Percentiles rank a stretch among this genome's conserved stretches.
Evolutionary conservation across 2,329 filamentous ascomycete genomes (phyloP).

Genomic region (Cryoendolithus antarcticus): DNA sequence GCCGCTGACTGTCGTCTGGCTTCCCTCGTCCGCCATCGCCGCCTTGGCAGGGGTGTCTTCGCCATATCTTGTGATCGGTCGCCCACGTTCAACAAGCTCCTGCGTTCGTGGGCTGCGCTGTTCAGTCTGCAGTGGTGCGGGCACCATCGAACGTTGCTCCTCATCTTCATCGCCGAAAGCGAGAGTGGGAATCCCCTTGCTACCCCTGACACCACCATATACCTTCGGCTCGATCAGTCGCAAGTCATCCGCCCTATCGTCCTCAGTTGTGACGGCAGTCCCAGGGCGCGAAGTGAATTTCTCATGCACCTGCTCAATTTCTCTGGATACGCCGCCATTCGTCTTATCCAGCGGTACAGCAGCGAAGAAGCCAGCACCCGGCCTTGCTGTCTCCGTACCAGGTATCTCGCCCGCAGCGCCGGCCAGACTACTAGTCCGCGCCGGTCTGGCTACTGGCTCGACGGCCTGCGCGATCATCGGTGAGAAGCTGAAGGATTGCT

Average conservation of each 20-base stretch:
- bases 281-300: background rate
- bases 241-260: background rate
- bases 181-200: constrained; percentile 10
- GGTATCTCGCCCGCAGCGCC: background rate
- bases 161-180: constrained; percentile 11
- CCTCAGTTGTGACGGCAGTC: background rate
- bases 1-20: constrained; percentile 75
- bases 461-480: constrained; percentile 29
- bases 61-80: constrained; percentile 3
- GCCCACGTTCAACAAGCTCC: constrained; percentile 1
- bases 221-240: constrained; percentile 7
- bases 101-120: too few relatives aligned
- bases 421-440: too few relatives aligned
- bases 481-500: constrained; percentile 26
- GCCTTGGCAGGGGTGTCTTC: constrained; percentile 7
- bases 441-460: constrained; percentile 4
- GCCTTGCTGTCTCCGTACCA: background rate
- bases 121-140: too few relatives aligned
- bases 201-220: constrained; percentile 8
- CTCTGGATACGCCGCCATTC: too few relatives aligned
- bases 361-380: background rate
- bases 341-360: background rate
- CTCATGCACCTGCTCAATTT: too few relatives aligned
- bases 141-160: background rate
- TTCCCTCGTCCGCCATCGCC: constrained; percentile 49